Base-by-base conservation (phyloP, 306 rosid genomes). In the Cyamopsis tetragonoloba region DNA sequence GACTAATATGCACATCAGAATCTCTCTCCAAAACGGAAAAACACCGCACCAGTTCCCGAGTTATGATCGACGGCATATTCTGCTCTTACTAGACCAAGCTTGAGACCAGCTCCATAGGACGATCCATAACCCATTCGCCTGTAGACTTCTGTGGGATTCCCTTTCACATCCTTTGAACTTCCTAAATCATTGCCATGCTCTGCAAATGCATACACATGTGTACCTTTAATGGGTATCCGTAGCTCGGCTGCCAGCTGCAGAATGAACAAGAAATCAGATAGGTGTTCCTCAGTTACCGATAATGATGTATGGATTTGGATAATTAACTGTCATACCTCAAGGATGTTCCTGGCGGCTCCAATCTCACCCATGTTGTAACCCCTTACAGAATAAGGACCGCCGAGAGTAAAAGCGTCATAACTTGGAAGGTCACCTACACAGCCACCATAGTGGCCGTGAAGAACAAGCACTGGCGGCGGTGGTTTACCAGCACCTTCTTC, bases 391-490 rank as follows among this genome's bases (percentile, higher is more conserved):
- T 86, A 89, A 42, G 96, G 96, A 5, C 96, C 96, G 2, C 96
- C 92, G 4, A 86, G 92, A 24, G 90, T 79, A 79, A 89, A 89
- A 68, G 92, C 86, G 66, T 89, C 92, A 62, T 89, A 89, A 67
- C 88, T 86, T 20, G 96, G 90, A 80, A 89, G 96, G 75, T 89
- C 92, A 20, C 96, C 96, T 2, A 89, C 88, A 80, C 96, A 89
- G 70, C 90, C 96, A 78, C 92, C 92, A 56, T 84, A 89, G 76
- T 84, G 96, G 17, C 96, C 84, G 49, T 89, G 96, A 67, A 89
- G 88, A 27, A 89, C 92, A 72, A 89, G 83, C 61, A 86, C 92
- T 2, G 87, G 92, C 3, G 96, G 90, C 55, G 96, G 90, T 41
- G 92, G 77, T 66, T 89, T 86, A 17, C 92, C 87, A 7, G 96